Evolutionary conservation across 495 filamentous ascomycete species (phyloP).

Genomic region (Mytilinidion resinicola): DNA sequence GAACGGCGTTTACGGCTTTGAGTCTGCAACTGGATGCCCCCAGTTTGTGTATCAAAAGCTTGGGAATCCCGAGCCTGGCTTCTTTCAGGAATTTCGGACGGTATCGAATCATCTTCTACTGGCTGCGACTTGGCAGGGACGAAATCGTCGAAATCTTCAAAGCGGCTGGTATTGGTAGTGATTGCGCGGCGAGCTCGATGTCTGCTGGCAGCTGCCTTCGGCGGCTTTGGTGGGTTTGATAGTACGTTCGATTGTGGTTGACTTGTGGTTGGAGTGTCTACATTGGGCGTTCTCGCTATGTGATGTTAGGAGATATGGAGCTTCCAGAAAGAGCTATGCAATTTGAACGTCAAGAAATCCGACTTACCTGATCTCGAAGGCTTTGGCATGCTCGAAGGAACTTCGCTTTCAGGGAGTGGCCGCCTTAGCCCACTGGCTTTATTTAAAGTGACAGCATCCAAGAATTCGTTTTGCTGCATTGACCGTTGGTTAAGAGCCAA

Average conservation of each 20-base stretch:
- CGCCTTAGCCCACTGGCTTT: slow-evolving; percentile 65
- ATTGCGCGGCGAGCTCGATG: slow-evolving; percentile 39
- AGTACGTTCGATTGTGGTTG: not conserved
- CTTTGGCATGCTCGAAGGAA: slow-evolving; percentile 3
- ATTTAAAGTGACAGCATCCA: slow-evolving; percentile 78
- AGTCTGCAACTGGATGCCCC: slow-evolving; percentile 8
- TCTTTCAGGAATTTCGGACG: not conserved
- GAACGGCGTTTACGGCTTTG: slow-evolving; percentile 41
- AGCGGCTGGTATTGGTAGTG: slow-evolving; percentile 52
- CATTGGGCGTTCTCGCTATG: not conserved
- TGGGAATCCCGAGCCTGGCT: not conserved
- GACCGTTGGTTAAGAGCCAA: slow-evolving; percentile 68
- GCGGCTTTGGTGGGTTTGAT: slow-evolving; percentile 12
- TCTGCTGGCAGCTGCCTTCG: slow-evolving; percentile 21
- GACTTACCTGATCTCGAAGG: not conserved
- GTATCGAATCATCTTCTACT: too few species aligned
- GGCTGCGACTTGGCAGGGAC: slow-evolving; percentile 6
- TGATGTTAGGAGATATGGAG: too few species aligned
- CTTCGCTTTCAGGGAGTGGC: slow-evolving; percentile 41
- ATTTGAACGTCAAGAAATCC: not conserved
- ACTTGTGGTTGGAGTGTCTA: not conserved
- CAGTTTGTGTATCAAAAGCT: not conserved
- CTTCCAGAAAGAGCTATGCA: too few species aligned
- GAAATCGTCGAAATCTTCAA: slow-evolving; percentile 68
- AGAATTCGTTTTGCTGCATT: slow-evolving; percentile 85